Conservation (phyloP, 805 yeast genomes). For the Kazachstania kunashirensis region DNA sequence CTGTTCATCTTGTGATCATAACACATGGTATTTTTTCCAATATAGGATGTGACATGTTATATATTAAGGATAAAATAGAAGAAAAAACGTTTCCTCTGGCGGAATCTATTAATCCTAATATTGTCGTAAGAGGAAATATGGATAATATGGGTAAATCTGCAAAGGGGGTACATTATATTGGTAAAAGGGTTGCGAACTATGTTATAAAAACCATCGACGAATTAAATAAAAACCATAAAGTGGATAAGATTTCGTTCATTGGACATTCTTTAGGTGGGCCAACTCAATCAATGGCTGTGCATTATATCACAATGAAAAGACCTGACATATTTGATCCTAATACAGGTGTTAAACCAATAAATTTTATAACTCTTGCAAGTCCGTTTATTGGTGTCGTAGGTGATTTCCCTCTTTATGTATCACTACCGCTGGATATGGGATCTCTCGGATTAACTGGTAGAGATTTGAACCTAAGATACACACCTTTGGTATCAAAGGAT, state of each 20-base stretch:
- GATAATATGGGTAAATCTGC: slow-evolving; percentile 86
- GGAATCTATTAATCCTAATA: slow-evolving; percentile 34
- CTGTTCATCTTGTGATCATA: slow-evolving; percentile 72
- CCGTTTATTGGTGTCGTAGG: slow-evolving; percentile 82
- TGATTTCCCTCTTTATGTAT: slow-evolving; percentile 81
- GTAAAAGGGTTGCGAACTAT: slow-evolving; percentile 69
- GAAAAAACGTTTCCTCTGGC: slow-evolving; percentile 17
- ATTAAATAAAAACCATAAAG: slow-evolving; percentile 32
- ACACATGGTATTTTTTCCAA: slow-evolving; percentile 94
- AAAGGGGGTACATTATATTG: slow-evolving; percentile 75
- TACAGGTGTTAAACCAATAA: slow-evolving; percentile 49
- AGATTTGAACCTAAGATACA: slow-evolving; percentile 61
- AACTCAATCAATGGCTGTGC: slow-evolving; percentile 83
- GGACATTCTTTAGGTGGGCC: slow-evolving; percentile 94
- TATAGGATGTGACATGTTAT: slow-evolving; percentile 81
- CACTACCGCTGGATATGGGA: slow-evolving; percentile 77
- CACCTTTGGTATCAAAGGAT: slow-evolving; percentile 25
- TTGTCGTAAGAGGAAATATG: slow-evolving; percentile 72
- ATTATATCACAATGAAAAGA: slow-evolving; percentile 49
- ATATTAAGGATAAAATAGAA: slow-evolving; percentile 72
- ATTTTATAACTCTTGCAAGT: slow-evolving; percentile 75
- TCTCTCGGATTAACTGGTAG: slow-evolving; percentile 89
- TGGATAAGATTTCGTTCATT: slow-evolving; percentile 67
- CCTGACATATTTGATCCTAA: slow-evolving; percentile 55
- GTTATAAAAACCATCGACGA: slow-evolving; percentile 40